Evolutionary conservation across 768 basidiomycete species (phyloP), one percentile per base, ranked within the genome.

Genomic region (Boletus sp.): DNA sequence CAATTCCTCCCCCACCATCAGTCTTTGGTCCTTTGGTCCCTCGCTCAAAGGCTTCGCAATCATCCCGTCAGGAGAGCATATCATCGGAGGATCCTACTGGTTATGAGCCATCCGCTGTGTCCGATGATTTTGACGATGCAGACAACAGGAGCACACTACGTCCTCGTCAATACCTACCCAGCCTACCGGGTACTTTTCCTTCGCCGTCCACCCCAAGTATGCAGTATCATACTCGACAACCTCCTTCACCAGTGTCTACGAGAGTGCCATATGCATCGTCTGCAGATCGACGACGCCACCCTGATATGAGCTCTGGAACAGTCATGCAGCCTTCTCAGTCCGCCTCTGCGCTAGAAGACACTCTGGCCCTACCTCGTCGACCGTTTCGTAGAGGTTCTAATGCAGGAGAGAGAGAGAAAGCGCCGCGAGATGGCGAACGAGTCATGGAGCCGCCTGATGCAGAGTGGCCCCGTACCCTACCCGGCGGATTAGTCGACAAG

Each of bases 71-170:
- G 59, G 86, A 80, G 58, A 92, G 89, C 63, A 70, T 86, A 47
- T 92, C 90, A 15, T 90, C 90, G 15, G 73, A 83, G 41, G 78
- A 78, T 37, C 76, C 77, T 28, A 84, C 82, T 35, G 87, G 86
- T n/a, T 89, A 90, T 65, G 88, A 92, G 55, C 86, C 85, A 28
- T 78, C 80, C 14, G 59, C 64, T 15, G 73, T 76, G 50, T 78
- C 76, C 46, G 77, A 79, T 63, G 89, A 89, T 67, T 70, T 83
- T 49, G 86, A 90, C 47, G 79, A 81, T 68, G 75, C 75, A 47
- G 85, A 85, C 33, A 67, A 65, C 74, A 79, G 57, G 79, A 84
- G 52, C 37, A 75, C 78, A 36, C 64, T 78, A 36, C 77, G 81
- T 42, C 72, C 79, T 35, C 72, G 75, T 40, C 73, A 76, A 51